Evolutionary conservation across 495 filamentous ascomycete species (phyloP), one percentile per base, ranked within the genome.

Genomic region (Alectoria sarmentosa): DNA sequence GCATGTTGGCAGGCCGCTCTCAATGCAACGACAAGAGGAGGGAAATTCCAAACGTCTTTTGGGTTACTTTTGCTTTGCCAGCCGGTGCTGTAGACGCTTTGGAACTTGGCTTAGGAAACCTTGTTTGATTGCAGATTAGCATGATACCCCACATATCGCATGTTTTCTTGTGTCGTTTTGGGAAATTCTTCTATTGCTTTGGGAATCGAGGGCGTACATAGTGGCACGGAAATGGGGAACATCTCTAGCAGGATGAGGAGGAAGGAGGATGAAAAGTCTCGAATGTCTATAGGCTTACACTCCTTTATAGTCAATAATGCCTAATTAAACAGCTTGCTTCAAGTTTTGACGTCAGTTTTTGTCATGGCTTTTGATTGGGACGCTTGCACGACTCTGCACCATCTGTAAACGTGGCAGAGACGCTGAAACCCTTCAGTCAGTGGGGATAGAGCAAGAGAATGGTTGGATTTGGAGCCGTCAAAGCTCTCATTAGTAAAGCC

Each of bases 71-170:
- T 44, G 41, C 41, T 44, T 21, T 19, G 41, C 41, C 41, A 8
- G 41, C 41, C 8, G 41, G 41, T 17, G 14, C 41, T 21, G 36
- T 37, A 10, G 36, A 37, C 19, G 13, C n/a, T n/a, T 48, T n/a
- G n/a, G n/a, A n/a, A n/a, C 44, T 13, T 26, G n/a, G 44, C 44
- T 23, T 48, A n/a, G 44, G 44, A 48, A 26, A 48, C 21, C 17
- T 10, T 26, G n/a, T 3, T 48, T 48, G 44, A 1, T 11, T 48
- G 42, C 21, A 21, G 1, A 1, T 30, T 23, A 14, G 23, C 19
- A 52, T 52, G 48, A 52, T 52, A 52, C 48, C 48, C 48, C 48
- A 23, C 10, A 52, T 52, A 52, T 52, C 48, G 48, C 26, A 52
- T 13, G 6, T 17, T 4, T 5, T 28, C 26, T 52, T 30, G 1